These are phyloP conservation scores for Mycena pura DNA, from an alignment of 768 basidiomycete species.

Conservation along the genomic window DNA sequence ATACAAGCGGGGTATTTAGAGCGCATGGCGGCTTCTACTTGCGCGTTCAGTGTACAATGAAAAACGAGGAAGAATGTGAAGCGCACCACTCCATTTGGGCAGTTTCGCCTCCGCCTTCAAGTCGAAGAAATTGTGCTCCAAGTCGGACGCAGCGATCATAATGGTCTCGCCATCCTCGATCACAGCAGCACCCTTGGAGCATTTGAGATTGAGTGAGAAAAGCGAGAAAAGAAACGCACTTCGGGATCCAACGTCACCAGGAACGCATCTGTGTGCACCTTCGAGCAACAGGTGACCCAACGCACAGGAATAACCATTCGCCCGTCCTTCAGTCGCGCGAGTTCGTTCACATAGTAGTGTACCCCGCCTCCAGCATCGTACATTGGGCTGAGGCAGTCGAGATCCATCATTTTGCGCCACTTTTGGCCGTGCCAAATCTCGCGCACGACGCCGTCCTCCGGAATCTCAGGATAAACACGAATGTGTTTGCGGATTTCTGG, in stretches of 20 bases:
- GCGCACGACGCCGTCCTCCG: background rate
- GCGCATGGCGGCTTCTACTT: background rate
- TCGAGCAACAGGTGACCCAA: background rate
- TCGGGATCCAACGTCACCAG: background rate
- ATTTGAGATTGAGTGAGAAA: background rate
- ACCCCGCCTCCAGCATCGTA: background rate
- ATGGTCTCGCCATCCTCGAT: background rate
- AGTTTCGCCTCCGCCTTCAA: background rate
- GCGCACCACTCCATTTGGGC: background rate
- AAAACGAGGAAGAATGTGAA: background rate
- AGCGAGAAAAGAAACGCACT: background rate
- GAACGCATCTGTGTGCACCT: background rate
- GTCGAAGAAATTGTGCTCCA: background rate
- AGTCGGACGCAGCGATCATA: background rate
- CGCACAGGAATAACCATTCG: conserved; percentile 1
- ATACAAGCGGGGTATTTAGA: conserved; percentile 31
- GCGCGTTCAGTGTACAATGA: background rate
- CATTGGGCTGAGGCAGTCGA: background rate
- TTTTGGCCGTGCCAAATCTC: conserved; percentile 5
- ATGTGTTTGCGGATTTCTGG: conserved; percentile 6
- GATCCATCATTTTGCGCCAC: background rate
- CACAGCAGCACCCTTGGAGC: background rate
- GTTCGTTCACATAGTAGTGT: conserved; percentile 2
- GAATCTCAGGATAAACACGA: conserved; percentile 15
- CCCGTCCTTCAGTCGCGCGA: background rate